Evolutionary conservation across 2,329 filamentous ascomycete species (phyloP), one percentile per base, ranked within the genome.

Genomic region (Ascochyta fabae): DNA sequence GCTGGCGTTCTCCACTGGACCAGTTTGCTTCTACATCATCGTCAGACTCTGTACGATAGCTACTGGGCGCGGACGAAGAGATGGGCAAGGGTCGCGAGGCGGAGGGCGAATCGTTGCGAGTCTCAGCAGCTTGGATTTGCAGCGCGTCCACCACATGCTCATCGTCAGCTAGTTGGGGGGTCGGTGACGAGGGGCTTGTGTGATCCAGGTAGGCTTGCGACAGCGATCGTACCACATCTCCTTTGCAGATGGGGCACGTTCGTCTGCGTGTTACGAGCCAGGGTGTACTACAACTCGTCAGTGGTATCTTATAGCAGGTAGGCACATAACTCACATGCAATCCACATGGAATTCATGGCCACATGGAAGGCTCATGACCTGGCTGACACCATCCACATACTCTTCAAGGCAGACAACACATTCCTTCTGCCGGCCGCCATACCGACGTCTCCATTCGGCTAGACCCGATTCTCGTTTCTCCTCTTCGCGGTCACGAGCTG

Each of bases 221-320:
- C 7, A 75, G 48, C 5, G 72, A 72, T 13, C 82, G 77, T 15
- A 99, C 94, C 33, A 99, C 95, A 72, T 99, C 95, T 44, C 93
- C 92, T 79, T 99, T 99, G 80, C 95, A 99, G 58, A 99, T 98
- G 0, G 95, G 95, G 69, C 95, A 99, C n/a, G 95, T 99, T 60
- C 95, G 88, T 61, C 95, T 89, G 44, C 94, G 88, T 15, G 93
- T 98, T 0, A 94, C 97, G 48, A 99, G 81, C 95, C 95, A 99
- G 2, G 95, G 95, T 4, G 95, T 98, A 72, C 92, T 96, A 61
- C 24, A 33, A 12, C 27, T 44, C 59, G 68, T 67, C 68, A 72
- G 60, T 55, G 61, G 62, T 2, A 13, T 3, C 13, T 7, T 19
- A n/a, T 8, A n/a, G 15, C 12, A n/a, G 22, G 26, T n/a, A 34